These are phyloP conservation scores for Suillus brevipes DNA, from an alignment of 768 basidiomycete genomes.

Conservation along the genomic window DNA sequence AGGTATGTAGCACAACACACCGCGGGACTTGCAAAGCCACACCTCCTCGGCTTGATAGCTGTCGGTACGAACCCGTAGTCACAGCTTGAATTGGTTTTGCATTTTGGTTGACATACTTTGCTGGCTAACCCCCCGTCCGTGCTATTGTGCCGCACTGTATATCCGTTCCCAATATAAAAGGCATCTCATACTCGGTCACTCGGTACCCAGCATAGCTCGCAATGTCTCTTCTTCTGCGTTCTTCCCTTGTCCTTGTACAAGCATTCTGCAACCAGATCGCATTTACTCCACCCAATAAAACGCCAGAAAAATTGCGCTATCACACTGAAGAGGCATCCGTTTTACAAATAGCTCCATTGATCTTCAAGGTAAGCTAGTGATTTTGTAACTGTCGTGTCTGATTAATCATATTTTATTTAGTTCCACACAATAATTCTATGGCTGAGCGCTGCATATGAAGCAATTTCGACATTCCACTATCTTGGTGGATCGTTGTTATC, in stretches of 20 bases:
- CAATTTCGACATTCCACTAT: conserved; percentile 40
- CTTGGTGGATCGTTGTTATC: conserved; percentile 31
- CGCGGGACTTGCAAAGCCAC: not conserved
- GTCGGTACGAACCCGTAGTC: not conserved
- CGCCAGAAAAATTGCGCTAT: conserved; percentile 49
- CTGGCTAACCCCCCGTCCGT: not conserved
- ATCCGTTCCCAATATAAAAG: conserved; percentile 22
- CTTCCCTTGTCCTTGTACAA: conserved; percentile 48
- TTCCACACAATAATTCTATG: conserved; percentile 51
- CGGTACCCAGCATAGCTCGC: not conserved
- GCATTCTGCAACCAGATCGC: conserved; percentile 52
- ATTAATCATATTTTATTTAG: conserved; percentile 28
- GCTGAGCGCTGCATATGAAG: conserved; percentile 51
- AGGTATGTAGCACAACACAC: not conserved
- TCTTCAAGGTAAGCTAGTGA: conserved; percentile 47
- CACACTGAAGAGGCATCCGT: conserved; percentile 52
- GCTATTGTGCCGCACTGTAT: not conserved
- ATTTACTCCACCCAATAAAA: conserved; percentile 58
- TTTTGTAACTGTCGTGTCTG: not conserved
- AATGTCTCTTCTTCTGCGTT: conserved; percentile 50
- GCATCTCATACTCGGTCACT: not conserved
- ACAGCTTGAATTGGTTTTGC: not conserved
- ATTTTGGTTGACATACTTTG: not conserved
- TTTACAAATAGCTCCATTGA: conserved; percentile 54
- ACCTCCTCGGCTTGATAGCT: not conserved